A percentile compares a stretch with the other conserved stretches of the same genome.
Evolutionary conservation across 352 stramenopile species (phyloP).

Genomic region (Phytophthora foliorum): DNA sequence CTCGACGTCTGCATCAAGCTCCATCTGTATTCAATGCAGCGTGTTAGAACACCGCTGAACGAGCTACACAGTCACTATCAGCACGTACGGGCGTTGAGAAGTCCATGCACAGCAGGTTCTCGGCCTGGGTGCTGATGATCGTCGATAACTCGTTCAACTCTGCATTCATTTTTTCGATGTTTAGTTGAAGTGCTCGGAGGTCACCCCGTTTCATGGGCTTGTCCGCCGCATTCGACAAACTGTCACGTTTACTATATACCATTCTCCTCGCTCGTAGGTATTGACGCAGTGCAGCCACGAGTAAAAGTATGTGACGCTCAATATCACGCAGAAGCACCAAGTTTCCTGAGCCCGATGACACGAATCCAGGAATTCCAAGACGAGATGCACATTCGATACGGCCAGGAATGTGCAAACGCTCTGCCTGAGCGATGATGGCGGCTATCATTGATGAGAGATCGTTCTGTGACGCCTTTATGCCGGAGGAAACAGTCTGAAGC

Average conservation of each 20-base stretch:
- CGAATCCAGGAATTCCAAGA: constrained; percentile 27
- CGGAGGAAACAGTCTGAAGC: constrained; percentile 10
- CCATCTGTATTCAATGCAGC: constrained; percentile 1
- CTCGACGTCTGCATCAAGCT: constrained; percentile 21
- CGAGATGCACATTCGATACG: constrained; percentile 12
- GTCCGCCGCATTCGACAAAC: too few relatives aligned
- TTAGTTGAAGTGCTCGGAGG: constrained; percentile 24
- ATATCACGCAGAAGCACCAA: constrained; percentile 32
- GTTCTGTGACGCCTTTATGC: constrained; percentile 30
- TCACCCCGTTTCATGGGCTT: constrained; percentile 1
- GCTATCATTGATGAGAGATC: constrained; percentile 36
- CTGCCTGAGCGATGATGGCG: constrained; percentile 29
- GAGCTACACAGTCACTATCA: neutral
- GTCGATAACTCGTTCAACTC: constrained; percentile 24
- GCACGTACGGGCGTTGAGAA: constrained; percentile 3
- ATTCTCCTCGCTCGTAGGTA: constrained; percentile 22
- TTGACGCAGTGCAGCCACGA: constrained; percentile 26
- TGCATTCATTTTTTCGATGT: constrained; percentile 35
- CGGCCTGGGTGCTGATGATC: constrained; percentile 10
- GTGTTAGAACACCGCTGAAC: neutral
- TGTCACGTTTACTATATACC: neutral
- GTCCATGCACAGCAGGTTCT: neutral
- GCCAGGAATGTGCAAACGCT: constrained; percentile 4
- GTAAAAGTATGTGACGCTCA: constrained; percentile 24
- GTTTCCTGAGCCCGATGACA: constrained; percentile 25